Percentiles rank a stretch among this genome's conserved stretches.
Conservation (phyloP, 345 rosid genomes). For the Linum lewisii region DNA sequence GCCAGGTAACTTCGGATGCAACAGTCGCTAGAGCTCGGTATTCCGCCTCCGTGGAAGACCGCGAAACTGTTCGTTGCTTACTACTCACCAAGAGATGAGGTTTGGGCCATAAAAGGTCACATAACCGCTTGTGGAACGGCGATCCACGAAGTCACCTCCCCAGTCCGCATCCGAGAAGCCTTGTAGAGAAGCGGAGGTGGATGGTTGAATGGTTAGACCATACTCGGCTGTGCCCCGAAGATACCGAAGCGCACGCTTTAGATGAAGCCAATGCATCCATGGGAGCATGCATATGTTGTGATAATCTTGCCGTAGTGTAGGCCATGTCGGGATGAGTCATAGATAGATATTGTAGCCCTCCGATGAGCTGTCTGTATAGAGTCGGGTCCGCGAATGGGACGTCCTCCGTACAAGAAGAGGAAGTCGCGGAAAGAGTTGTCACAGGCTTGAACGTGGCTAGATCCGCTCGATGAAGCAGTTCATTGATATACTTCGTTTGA, state of each 20-base stretch:
- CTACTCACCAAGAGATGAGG: background rate
- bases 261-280: too few relatives aligned
- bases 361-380: background rate
- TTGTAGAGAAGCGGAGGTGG: too few relatives aligned
- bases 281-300: slow-evolving; percentile 9
- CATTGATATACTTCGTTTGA: slow-evolving; percentile 7
- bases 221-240: too few relatives aligned
- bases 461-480: slow-evolving; percentile 13
- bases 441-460: slow-evolving; percentile 10
- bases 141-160: background rate
- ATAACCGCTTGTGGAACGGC: background rate
- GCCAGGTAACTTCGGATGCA: too few relatives aligned
- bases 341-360: slow-evolving; percentile 10
- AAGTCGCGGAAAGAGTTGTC: slow-evolving; percentile 3
- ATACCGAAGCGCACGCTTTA: too few relatives aligned
- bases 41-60: too few relatives aligned
- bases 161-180: slow-evolving; percentile 14
- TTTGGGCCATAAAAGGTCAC: background rate
- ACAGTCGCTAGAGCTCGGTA: too few relatives aligned
- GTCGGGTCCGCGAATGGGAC: background rate
- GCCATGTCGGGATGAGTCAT: too few relatives aligned
- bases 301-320: too few relatives aligned
- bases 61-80: too few relatives aligned
- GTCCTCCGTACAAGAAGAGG: background rate
- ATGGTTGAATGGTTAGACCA: too few relatives aligned